Conservation (phyloP, 139 green algal species). For the Bryopsis sp. region DNA sequence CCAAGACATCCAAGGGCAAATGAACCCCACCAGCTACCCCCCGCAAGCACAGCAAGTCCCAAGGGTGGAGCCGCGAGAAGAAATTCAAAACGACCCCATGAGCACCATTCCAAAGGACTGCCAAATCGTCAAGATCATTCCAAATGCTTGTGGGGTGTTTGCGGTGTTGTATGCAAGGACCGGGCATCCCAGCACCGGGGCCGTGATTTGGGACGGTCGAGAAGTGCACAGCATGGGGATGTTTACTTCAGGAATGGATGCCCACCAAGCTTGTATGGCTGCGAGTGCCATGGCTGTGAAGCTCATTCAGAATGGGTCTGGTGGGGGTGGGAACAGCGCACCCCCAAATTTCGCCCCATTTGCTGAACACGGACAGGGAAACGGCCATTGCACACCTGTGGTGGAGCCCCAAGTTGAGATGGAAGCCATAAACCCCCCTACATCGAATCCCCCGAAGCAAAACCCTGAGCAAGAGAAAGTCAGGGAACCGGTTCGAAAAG, state of each 20-base stretch:
- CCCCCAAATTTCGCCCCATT: not conserved
- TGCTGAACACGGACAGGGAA: not conserved
- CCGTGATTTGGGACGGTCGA: not conserved
- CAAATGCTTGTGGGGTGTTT: not conserved
- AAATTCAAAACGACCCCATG: too few species aligned
- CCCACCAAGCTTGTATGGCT: not conserved
- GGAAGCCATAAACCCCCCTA: not conserved
- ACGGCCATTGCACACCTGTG: too few species aligned
- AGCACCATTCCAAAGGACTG: not conserved
- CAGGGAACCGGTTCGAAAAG: not conserved
- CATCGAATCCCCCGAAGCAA: not conserved
- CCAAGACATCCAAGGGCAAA: too few species aligned
- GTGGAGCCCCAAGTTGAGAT: too few species aligned
- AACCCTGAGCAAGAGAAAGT: not conserved
- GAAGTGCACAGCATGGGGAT: not conserved
- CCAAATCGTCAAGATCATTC: slow-evolving; percentile 1
- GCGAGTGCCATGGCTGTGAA: not conserved
- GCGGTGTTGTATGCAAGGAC: not conserved
- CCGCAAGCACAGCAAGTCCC: too few species aligned
- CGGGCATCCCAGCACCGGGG: not conserved
- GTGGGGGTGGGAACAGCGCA: not conserved
- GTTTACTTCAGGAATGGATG: not conserved
- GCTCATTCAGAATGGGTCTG: not conserved
- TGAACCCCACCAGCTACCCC: too few species aligned
- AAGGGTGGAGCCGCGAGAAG: too few species aligned